Evolutionary conservation across 2,329 filamentous ascomycete species (phyloP).

Genomic region (Colletotrichum kahawae): DNA sequence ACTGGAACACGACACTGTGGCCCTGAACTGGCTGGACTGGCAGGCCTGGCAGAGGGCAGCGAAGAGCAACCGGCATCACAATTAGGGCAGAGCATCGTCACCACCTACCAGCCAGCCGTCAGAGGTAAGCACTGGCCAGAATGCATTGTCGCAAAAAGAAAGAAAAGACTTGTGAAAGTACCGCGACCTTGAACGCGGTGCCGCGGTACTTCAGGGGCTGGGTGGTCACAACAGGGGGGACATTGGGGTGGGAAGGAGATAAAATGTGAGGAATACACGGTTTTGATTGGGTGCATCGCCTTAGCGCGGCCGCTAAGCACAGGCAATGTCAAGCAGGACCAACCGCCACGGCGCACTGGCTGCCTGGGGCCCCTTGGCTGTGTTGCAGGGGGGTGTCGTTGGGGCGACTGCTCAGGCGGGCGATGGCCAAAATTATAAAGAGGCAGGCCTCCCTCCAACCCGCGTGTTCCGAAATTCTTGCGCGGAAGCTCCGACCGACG

Average conservation of each 20-base stretch:
- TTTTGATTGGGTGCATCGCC: conserved; percentile 42
- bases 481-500: conserved; percentile 62
- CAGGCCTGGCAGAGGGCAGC: background rate
- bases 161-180: background rate
- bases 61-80: background rate
- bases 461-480: conserved; percentile 52
- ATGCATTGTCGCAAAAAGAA: conserved; percentile 12
- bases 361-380: conserved; percentile 17
- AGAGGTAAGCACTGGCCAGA: background rate
- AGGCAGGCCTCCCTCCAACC: conserved; percentile 58
- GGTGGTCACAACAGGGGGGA: conserved; percentile 35
- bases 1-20: background rate
- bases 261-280: conserved; percentile 35
- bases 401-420: conserved; percentile 42
- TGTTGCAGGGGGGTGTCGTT: conserved; percentile 39
- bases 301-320: conserved; percentile 42
- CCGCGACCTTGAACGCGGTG: conserved; percentile 10
- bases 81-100: background rate
- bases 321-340: conserved; percentile 42
- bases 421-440: conserved; percentile 60
- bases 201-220: conserved; percentile 42
- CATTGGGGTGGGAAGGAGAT: conserved; percentile 41
- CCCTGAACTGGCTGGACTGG: background rate
- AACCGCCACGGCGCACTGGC: conserved; percentile 45
- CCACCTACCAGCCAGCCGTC: background rate